Evolutionary conservation across 2,329 filamentous ascomycete species (phyloP).

Genomic region (Aspergillus tanneri): DNA sequence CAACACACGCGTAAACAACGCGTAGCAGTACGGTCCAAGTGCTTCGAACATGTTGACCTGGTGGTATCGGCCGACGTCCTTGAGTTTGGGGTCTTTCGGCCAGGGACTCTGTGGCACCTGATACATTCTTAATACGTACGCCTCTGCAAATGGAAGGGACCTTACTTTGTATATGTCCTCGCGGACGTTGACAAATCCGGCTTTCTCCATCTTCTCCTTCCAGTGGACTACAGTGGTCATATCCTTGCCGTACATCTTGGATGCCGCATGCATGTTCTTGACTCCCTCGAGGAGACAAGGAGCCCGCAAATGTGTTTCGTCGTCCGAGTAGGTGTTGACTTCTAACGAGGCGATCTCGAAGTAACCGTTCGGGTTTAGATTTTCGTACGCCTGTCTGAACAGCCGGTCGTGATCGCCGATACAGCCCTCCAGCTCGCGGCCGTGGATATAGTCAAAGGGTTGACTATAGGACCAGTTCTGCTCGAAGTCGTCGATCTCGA

Average conservation of each 20-base stretch:
- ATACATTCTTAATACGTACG: constrained; percentile 5
- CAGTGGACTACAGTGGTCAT: constrained; percentile 35
- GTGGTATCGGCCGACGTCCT: constrained; percentile 50
- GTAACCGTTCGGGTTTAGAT: constrained; percentile 29
- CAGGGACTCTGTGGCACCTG: constrained; percentile 53
- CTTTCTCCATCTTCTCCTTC: constrained; percentile 48
- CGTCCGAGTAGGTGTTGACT: constrained; percentile 82
- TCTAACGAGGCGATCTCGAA: constrained; percentile 64
- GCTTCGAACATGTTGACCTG: constrained; percentile 40
- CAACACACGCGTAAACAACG: constrained; percentile 41
- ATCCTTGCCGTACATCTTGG: constrained; percentile 35
- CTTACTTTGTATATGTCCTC: constrained; percentile 48
- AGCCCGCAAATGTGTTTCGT: constrained; percentile 30
- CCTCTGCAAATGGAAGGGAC: background rate
- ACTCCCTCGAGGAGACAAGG: constrained; percentile 24
- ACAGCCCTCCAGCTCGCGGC: constrained; percentile 32
- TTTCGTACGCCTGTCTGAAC: constrained; percentile 26
- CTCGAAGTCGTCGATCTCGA: constrained; percentile 36
- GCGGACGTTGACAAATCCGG: constrained; percentile 55
- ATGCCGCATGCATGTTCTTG: constrained; percentile 31
- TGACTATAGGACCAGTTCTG: constrained; percentile 29
- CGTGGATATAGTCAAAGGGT: constrained; percentile 35
- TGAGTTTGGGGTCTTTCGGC: constrained; percentile 53
- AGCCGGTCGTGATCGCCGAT: constrained; percentile 29
- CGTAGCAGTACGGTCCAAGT: constrained; percentile 36